phyloP scores from a whole-genome alignment of 2,329 filamentous ascomycete species.

The Claviceps sp. region DNA sequence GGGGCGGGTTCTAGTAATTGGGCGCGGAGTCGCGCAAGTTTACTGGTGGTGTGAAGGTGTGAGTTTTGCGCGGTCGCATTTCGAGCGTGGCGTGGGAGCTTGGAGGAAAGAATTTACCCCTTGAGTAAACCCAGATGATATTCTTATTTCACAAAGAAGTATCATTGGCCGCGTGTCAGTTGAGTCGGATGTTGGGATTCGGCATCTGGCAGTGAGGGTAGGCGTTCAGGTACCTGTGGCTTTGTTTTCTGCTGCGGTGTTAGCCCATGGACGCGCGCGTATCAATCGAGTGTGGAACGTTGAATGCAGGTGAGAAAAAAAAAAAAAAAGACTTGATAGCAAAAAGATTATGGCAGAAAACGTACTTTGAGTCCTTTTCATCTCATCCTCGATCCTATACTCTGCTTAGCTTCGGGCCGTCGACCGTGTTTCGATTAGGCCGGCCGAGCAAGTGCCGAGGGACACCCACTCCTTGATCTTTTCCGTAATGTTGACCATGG shows the following conservation, averaged over 20 bases:
- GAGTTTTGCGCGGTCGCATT: conserved; percentile 45
- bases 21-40: conserved; percentile 85
- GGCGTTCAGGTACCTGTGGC: conserved; percentile 62
- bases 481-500: conserved; percentile 98
- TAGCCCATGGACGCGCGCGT: conserved; percentile 11
- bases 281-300: too few species aligned
- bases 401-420: conserved; percentile 11
- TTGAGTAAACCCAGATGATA: conserved; percentile 97
- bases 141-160: conserved; percentile 39
- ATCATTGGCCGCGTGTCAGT: conserved; percentile 7
- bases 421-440: conserved; percentile 1
- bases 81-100: background rate
- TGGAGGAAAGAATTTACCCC: conserved; percentile 46
- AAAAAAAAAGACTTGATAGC: too few species aligned
- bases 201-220: too few species aligned
- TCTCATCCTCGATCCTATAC: conserved; percentile 97
- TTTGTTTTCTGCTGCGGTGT: conserved; percentile 68
- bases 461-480: conserved; percentile 91
- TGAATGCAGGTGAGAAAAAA: too few species aligned
- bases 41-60: conserved; percentile 39
- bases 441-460: background rate
- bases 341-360: background rate
- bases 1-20: conserved; percentile 84
- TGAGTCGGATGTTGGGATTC: background rate
- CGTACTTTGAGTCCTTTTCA: conserved; percentile 96